These are phyloP conservation scores for Eutrema japonicum DNA, from an alignment of 345 rosid species.

Conservation along the genomic window DNA sequence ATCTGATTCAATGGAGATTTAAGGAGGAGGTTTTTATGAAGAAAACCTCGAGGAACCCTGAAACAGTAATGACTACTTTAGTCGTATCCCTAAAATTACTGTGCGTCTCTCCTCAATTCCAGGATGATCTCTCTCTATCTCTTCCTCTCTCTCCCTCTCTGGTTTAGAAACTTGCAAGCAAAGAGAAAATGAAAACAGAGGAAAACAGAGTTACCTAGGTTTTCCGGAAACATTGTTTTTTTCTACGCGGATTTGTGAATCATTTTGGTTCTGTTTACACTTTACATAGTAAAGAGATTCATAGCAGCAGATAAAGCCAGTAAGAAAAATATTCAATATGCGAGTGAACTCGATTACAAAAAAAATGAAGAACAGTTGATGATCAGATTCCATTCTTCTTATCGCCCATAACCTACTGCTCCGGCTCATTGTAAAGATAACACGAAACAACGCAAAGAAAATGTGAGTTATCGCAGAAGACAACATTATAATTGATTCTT, in stretches of 20 bases:
- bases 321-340: not conserved
- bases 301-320: not conserved
- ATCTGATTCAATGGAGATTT: constrained; percentile 21
- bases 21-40: constrained; percentile 16
- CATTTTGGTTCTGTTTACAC: constrained; percentile 12
- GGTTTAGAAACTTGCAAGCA: constrained; percentile 26
- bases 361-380: not conserved
- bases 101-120: constrained; percentile 28
- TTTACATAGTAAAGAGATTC: not conserved
- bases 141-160: constrained; percentile 19
- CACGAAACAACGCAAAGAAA: not conserved
- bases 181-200: constrained; percentile 11
- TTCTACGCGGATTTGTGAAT: too few relatives aligned
- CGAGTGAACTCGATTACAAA: not conserved
- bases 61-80: constrained; percentile 32
- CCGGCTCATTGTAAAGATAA: not conserved
- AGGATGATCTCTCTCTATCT: constrained; percentile 32
- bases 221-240: not conserved
- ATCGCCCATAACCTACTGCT: not conserved
- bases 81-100: constrained; percentile 25
- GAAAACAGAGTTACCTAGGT: constrained; percentile 6
- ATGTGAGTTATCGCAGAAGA: not conserved
- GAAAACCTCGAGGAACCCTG: constrained; percentile 21
- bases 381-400: not conserved
- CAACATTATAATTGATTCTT: not conserved